phyloP scores from a whole-genome alignment of 495 filamentous ascomycete genomes.

The Lasiosphaeria hispida region DNA sequence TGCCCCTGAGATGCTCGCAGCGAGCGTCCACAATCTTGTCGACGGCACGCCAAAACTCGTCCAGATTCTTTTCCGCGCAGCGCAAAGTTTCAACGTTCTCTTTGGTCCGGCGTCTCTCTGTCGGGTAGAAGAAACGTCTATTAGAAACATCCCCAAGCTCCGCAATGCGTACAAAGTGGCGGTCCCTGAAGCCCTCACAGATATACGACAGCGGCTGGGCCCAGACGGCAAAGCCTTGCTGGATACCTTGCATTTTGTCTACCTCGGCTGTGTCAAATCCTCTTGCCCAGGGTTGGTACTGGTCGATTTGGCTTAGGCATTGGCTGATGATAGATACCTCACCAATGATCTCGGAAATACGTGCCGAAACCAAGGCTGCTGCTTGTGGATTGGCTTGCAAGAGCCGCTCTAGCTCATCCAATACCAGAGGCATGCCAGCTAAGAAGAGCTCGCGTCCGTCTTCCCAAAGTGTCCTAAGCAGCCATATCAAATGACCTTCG shows the following conservation, averaged over 20 bases:
- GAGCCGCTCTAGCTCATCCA: conserved; percentile 48
- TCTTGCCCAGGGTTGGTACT: conserved; percentile 50
- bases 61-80: conserved; percentile 46
- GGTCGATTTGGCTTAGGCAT: conserved; percentile 40
- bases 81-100: conserved; percentile 37
- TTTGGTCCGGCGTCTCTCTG: conserved; percentile 47
- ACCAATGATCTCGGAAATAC: conserved; percentile 30
- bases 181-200: no score
- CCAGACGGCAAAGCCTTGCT: no score
- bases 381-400: conserved; percentile 35
- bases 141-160: conserved; percentile 30
- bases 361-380: no score
- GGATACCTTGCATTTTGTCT: no score
- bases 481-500: no score
- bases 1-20: no score
- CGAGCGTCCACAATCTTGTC: background rate
- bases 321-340: conserved; percentile 41
- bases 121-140: conserved; percentile 47
- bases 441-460: no score
- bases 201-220: no score
- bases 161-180: conserved; percentile 5
- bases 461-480: no score
- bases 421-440: conserved; percentile 11
- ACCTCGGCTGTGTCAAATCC: conserved; percentile 27
- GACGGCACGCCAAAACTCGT: conserved; percentile 45